Conservation (phyloP, 2,329 filamentous ascomycete species). For the Alternaria metachromatica region DNA sequence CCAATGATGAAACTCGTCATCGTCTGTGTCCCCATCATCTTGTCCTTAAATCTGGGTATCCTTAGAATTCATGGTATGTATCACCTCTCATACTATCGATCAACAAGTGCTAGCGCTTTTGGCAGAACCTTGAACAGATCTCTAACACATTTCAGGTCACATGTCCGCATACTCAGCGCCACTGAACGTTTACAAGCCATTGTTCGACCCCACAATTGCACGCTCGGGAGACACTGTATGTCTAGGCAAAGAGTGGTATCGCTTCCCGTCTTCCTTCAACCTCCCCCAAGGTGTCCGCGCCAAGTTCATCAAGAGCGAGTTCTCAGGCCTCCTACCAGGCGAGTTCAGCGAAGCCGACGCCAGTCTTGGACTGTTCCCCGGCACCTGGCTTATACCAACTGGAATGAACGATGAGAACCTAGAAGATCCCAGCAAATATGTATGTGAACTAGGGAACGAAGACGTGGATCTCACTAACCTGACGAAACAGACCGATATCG, state of each 20-base stretch:
- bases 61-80: constrained; percentile 68
- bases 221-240: constrained; percentile 75
- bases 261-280: constrained; percentile 92
- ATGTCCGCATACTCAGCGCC: constrained; percentile 86
- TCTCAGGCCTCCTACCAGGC: constrained; percentile 85
- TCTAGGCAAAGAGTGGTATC: constrained; percentile 97
- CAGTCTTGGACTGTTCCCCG: constrained; percentile 76
- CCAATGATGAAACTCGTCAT: constrained; percentile 72
- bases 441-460: constrained; percentile 47
- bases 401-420: constrained; percentile 93
- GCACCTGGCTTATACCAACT: constrained; percentile 80
- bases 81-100: not conserved
- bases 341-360: constrained; percentile 79
- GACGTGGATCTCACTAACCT: constrained; percentile 16
- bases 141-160: constrained; percentile 55
- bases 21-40: constrained; percentile 66
- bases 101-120: not conserved
- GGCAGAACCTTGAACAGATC: not conserved
- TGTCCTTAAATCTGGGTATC: constrained; percentile 70
- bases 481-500: constrained; percentile 65
- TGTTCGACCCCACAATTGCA: constrained; percentile 65
- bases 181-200: constrained; percentile 70
- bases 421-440: constrained; percentile 88
- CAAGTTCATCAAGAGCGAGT: constrained; percentile 91
- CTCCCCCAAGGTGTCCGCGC: constrained; percentile 81